Base-by-base conservation (phyloP, 2,329 filamentous ascomycete species). In the Monosporascus sp. region DNA sequence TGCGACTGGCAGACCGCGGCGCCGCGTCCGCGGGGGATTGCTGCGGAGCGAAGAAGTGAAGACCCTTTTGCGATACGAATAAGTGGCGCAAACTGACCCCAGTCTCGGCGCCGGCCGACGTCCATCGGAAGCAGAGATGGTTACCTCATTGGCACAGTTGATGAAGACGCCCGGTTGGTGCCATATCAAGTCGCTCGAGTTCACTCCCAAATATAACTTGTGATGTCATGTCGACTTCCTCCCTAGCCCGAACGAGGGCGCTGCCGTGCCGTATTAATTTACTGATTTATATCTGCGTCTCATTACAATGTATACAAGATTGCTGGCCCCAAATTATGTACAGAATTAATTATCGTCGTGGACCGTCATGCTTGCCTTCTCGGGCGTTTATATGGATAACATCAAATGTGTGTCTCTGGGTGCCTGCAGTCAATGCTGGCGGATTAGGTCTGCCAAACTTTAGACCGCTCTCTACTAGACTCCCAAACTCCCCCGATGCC, bases 11-110 rank as follows among this genome's bases (percentile, higher is more conserved):
- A 15, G 74, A 79, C 59, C 67, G 67, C n/a, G 79, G 73, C 8
- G 72, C 69, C 9, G 61, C 61, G 7, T 68, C 70, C 17, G 76
- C 77, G 0, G 78, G 77, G 3, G 79, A 82, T 59, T 84, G 81
- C 63, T 84, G 81, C 59, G 68, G 70, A 45, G 77, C 76, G 1
- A 72, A 71, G 59, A 55, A 60, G 43, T 59, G 52, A 54, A 45
- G 43, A 45, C 4, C 31, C 11, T 35, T 35, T 35, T 35, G 11
- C 31, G 11, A 35, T 35, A 11, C 31, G 31, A 35, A 5, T 35
- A 35, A 35, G 6, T 35, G 31, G 11, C 11, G 11, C 31, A 35
- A 35, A 14, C 4, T 11, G 31, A 35, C 31, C 9, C 31, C 11
- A 5, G 31, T 35, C 31, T 35, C 31, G 31, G 31, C 4, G 9